Evolutionary conservation across 2,329 filamentous ascomycete genomes (phyloP).

Genomic region (Aphanocladium album): DNA sequence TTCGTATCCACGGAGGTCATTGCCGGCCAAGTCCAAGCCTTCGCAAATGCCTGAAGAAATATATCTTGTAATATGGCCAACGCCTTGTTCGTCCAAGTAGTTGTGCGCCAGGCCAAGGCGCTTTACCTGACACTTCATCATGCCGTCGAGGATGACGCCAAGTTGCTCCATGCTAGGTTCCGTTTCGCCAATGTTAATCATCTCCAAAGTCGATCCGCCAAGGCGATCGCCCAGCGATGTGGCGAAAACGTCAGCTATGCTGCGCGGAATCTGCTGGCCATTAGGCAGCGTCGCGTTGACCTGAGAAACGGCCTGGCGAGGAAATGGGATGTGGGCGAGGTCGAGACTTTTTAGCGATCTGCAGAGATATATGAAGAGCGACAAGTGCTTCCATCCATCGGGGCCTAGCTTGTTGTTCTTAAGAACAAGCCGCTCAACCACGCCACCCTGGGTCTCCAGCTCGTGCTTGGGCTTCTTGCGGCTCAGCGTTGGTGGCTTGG

Average conservation of each 20-base stretch:
- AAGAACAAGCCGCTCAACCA: conserved; percentile 79
- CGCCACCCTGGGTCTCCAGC: conserved; percentile 53
- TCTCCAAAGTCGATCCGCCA: conserved; percentile 69
- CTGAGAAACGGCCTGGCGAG: conserved; percentile 34
- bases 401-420: conserved; percentile 88
- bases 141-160: conserved; percentile 71
- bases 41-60: conserved; percentile 73
- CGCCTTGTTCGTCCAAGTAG: conserved; percentile 64
- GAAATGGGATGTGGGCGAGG: conserved; percentile 78
- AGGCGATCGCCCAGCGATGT: conserved; percentile 73
- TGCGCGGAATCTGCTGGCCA: conserved; percentile 29
- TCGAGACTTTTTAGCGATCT: conserved; percentile 81
- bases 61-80: conserved; percentile 73
- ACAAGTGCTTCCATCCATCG: conserved; percentile 88
- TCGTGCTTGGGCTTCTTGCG: conserved; percentile 43
- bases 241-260: conserved; percentile 58
- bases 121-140: conserved; percentile 71
- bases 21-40: conserved; percentile 84
- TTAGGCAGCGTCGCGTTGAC: conserved; percentile 28
- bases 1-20: conserved; percentile 59
- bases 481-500: conserved; percentile 59
- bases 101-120: conserved; percentile 82
- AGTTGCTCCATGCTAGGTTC: conserved; percentile 67
- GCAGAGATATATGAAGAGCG: conserved; percentile 85
- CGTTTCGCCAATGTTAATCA: conserved; percentile 79